Base-by-base conservation (phyloP, 805 yeast species). In the Ogataea kodamae region DNA sequence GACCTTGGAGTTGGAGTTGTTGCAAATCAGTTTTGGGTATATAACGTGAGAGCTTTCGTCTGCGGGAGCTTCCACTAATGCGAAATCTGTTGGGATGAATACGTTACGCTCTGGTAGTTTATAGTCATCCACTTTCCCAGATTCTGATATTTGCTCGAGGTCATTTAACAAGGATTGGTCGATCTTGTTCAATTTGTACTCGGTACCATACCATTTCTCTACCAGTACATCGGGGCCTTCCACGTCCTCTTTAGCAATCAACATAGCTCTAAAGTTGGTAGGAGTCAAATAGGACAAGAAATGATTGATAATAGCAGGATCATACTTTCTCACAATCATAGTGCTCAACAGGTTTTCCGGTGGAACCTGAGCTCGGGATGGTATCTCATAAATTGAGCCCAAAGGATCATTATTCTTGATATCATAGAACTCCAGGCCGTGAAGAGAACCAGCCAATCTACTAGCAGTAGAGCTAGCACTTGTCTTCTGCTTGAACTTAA, bases 121-220 rank as follows among this genome's bases (percentile, higher is more conserved):
- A 26, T 51, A 52, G 2, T 37, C 30, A 30, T 70, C 75, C 20
- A 84, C 61, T 13, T 59, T 55, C 1, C 48, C 28, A 24, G 25
- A 59, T 31, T 43, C 56, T 54, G 33, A 40, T 52, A 34, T 60
- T 56, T 42, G 43, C 26, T 54, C 41, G 28, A 77, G 52, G 23
- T 45, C 50, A 7, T 53, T 30, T 5, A 64, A 10, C 3, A 80
- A 55, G 1, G 60, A 62, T 0, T 43, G 26, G 2, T 75, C 63
- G 14, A 85, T 50, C 10, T 65, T 61, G 8, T 61, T 65, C 25
- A 70, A 55, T 3, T 72, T 60, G 54, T 87, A 85, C 46, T 83
- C 82, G 0, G 97, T 87, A 3, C 95, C 96, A 54, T 92, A 90
- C 96, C 96, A 90, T 50, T 76, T 68, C 55, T 90, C 98, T 13